These are phyloP conservation scores for Chalciporus chontae DNA, from an alignment of 768 basidiomycete genomes.

Conservation along the genomic window DNA sequence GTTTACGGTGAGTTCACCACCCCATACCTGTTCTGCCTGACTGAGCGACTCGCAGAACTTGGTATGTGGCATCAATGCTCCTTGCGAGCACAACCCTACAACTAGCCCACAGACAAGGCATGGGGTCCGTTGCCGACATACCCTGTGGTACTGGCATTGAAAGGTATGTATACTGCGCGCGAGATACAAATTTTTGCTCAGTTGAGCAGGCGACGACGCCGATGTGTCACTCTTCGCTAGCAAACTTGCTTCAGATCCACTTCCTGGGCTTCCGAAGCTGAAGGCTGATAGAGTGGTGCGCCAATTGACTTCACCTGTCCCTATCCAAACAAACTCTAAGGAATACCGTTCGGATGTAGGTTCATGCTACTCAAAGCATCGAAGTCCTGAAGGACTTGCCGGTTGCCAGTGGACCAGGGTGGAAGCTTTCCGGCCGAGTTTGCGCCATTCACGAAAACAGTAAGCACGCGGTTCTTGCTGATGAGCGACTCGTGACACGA, in stretches of 20 bases:
- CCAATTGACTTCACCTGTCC: not conserved
- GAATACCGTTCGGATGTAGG: constrained; percentile 36
- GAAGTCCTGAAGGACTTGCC: constrained; percentile 80
- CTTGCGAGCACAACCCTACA: not conserved
- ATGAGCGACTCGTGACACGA: not conserved
- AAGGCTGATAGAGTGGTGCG: constrained; percentile 69
- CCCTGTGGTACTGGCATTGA: constrained; percentile 74
- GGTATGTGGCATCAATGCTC: constrained; percentile 31
- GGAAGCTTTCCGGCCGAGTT: constrained; percentile 66
- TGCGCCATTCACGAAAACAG: constrained; percentile 81
- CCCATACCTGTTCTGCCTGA: not conserved
- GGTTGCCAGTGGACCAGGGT: constrained; percentile 69
- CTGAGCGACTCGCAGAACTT: constrained; percentile 39
- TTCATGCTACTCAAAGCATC: constrained; percentile 78
- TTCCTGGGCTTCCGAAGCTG: constrained; percentile 68
- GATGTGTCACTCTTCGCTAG: constrained; percentile 71
- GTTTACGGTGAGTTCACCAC: constrained; percentile 57
- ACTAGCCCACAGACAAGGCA: constrained; percentile 44
- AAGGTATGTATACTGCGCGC: constrained; percentile 38
- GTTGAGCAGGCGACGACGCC: constrained; percentile 43
- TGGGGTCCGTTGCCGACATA: constrained; percentile 83
- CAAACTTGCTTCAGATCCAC: constrained; percentile 32
- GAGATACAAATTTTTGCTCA: not conserved
- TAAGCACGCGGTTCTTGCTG: constrained; percentile 32
- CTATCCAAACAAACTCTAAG: not conserved